Percentiles rank a stretch among this genome's conserved stretches.
These are phyloP conservation scores for Zea luxurians DNA, from an alignment of 176 grass and related monocot genomes.

Conservation along the genomic window DNA sequence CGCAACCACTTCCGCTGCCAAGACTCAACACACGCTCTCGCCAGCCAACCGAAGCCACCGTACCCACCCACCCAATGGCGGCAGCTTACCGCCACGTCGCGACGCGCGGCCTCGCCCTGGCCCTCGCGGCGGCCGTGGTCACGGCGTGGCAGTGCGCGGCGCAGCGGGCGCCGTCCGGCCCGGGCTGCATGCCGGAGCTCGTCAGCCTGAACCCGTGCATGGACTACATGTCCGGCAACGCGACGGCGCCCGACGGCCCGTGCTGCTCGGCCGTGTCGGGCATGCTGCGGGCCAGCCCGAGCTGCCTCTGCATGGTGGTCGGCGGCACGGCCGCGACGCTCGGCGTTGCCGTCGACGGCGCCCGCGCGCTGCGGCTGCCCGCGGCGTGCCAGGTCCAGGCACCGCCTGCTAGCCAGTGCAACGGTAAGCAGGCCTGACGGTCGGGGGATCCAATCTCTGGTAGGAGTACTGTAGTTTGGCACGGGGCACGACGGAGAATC, in stretches of 20 bases:
- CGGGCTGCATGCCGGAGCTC: slow-evolving; percentile 48
- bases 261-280: slow-evolving; percentile 71
- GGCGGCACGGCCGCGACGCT: slow-evolving; percentile 55
- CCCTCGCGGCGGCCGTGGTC: slow-evolving; percentile 17
- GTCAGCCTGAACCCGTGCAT: slow-evolving; percentile 67
- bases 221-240: slow-evolving; percentile 58
- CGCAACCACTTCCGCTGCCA: neutral
- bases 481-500: neutral
- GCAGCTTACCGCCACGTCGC: neutral
- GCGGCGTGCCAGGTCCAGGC: slow-evolving; percentile 57
- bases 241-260: slow-evolving; percentile 41
- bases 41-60: neutral
- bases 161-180: slow-evolving; percentile 9
- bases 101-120: slow-evolving; percentile 23
- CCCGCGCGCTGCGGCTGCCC: slow-evolving; percentile 56
- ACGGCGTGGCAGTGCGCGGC: neutral
- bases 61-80: slow-evolving; percentile 9
- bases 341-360: slow-evolving; percentile 60
- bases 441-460: too few species aligned
- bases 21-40: neutral
- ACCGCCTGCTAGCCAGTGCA: slow-evolving; percentile 57
- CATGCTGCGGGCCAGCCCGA: slow-evolving; percentile 45
- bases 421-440: slow-evolving; percentile 29
- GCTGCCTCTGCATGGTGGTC: slow-evolving; percentile 75
- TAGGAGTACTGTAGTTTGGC: too few species aligned